Base-by-base conservation (phyloP, 768 basidiomycete species). In the Rhizopogon sp. region DNA sequence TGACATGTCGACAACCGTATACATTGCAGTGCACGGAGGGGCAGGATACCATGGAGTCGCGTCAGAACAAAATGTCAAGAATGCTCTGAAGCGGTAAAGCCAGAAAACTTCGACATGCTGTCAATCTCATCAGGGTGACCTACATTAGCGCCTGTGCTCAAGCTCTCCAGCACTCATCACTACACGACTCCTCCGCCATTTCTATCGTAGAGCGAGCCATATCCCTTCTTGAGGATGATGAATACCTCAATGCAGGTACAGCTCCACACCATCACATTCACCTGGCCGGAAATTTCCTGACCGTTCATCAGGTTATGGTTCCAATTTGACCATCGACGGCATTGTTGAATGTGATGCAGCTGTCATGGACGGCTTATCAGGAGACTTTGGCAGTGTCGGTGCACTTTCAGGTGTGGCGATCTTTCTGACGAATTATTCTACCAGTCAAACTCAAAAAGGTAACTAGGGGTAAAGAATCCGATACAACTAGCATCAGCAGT, bases 281-380 rank as follows among this genome's bases (percentile, higher is more conserved):
- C 11, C 52, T 1, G 43, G 17, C 41, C 50, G 29, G 17, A 8
- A n/a, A 7, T 25, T 25, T 16, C 16, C 22, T 41, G 16, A 47
- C 42, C 11, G n/a, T 46, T 51, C 39, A 37, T 50, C 57, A 85
- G 88, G 90, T 1, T 82, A 78, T 57, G 90, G 91, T 4, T 89
- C 90, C 2, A 93, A 92, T 66, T 72, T 93, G 44, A 90, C 88
- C 0, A 58, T 85, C 3, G 74, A 80, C n/a, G 89, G 91, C 13
- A 73, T 72, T 2, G 89, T 91, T 16, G 90, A 93, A 70, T 92
- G 90, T 61, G 90, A 93, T 61, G 90, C 90, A 7, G 78, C 87
- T 11, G 73, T 92, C 54, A 88, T 90, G 83, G 70, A 74, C 20
- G 79, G 79, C 22, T 66, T 63, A 43, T 66, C 68, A 0, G 64